These are phyloP conservation scores for Clonostachys byssicola DNA, from an alignment of 2,329 filamentous ascomycete genomes.

Conservation along the genomic window DNA sequence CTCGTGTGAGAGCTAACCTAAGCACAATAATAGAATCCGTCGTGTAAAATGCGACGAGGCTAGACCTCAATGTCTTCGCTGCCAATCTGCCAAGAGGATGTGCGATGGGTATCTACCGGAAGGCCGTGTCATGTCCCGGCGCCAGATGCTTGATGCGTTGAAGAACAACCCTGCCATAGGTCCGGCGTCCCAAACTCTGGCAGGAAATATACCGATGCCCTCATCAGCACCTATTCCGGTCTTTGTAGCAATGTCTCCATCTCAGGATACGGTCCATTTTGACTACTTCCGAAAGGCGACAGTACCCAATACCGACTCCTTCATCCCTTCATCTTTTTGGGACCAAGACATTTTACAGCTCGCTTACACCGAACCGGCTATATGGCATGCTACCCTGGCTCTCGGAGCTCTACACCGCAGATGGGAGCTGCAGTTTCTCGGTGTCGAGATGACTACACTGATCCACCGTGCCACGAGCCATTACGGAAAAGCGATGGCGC, in stretches of 20 bases:
- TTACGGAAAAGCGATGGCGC: constrained; percentile 18
- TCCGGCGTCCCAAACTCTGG: too few species aligned
- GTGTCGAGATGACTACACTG: constrained; percentile 6
- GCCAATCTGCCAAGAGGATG: too few species aligned
- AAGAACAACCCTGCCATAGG: too few species aligned
- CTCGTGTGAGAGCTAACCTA: constrained; percentile 4
- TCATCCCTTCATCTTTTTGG: constrained; percentile 21
- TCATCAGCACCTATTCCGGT: background rate
- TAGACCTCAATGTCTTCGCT: too few species aligned
- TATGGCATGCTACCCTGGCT: constrained; percentile 26
- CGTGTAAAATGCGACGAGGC: too few species aligned
- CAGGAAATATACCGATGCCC: too few species aligned
- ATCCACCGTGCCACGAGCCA: constrained; percentile 12
- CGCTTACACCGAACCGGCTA: constrained; percentile 23
- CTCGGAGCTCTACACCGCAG: constrained; percentile 26
- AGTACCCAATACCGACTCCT: background rate
- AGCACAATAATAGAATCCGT: too few species aligned
- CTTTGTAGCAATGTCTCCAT: background rate
- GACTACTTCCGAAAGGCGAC: background rate
- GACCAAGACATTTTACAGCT: constrained; percentile 20
- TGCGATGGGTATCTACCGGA: too few species aligned
- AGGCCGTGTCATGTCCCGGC: too few species aligned
- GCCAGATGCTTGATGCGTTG: too few species aligned
- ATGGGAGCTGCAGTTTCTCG: background rate
- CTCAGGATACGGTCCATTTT: background rate